Base-by-base conservation (phyloP, 495 filamentous ascomycete genomes). In the Hypoxylon intermedium region DNA sequence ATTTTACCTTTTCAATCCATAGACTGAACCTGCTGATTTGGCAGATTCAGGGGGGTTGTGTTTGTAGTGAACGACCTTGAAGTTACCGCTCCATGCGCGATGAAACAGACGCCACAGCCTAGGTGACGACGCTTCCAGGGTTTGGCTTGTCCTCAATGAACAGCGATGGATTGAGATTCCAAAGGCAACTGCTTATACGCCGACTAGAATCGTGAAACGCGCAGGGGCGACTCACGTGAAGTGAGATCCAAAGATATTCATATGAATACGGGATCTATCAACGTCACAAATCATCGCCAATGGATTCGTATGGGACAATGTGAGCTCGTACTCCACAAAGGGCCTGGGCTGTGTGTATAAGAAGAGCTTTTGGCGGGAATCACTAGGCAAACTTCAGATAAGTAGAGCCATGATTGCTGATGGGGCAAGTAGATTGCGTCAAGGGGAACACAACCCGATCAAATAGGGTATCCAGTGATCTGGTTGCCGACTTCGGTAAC, bases 401-500 rank as follows among this genome's bases (percentile, higher is more conserved):
- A 19, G 52, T 9, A 21, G 31, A 34, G 52, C 58, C 30, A 53
- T 45, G 40, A 34, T 42, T 37, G 24, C 24, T 48, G 46, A 57
- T 24, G 40, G 38, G 43, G 58, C 53, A 62, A 21, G 51, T 50
- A 19, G 26, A 66, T 66, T 57, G 63, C 63, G 47, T 61, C 63
- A 66, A 62, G 53, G 63, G 63, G 58, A 66, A 53, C 46, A 60
- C 53, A 49, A 60, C 42, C 45, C 36, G 57, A 58, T 53, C 50
- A 31, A 56, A 57, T 65, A 60, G 21, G 46, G 56, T 65, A 50
- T 53, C 63, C 63, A 53, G 53, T 12, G 41, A 51, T 56, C 52
- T 53, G 63, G 63, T 38, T 50, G 57, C 63, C 63, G 63, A 66
- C 63, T 57, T 66, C 63, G 63, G 63, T 58, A 56, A 23, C 41